Conservation (phyloP, 768 basidiomycete genomes). For the Tulasnella sp. region DNA sequence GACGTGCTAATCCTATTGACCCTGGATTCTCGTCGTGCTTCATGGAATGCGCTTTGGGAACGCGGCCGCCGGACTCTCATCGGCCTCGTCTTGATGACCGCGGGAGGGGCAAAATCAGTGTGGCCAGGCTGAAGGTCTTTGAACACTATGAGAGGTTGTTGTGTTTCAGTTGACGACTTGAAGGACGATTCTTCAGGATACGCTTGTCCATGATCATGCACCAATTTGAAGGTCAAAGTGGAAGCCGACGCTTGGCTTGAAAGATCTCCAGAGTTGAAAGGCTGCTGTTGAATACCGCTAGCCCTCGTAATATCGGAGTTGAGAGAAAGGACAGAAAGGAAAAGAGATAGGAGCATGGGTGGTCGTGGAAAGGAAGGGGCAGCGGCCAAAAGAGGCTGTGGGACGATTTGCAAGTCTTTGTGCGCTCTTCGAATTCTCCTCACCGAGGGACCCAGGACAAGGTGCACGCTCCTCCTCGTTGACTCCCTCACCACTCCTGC, state of each 20-base stretch:
- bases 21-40: conserved; percentile 6
- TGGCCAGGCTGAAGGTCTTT: not conserved
- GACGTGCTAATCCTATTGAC: not conserved
- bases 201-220: not conserved
- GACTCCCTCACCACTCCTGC: too few relatives aligned
- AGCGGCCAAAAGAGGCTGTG: not conserved
- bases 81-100: not conserved
- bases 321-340: conserved; percentile 1
- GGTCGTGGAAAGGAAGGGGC: not conserved
- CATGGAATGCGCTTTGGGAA: conserved; percentile 18
- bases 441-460: too few relatives aligned
- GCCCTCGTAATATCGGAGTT: not conserved
- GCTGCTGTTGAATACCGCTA: not conserved
- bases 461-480: too few relatives aligned
- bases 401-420: not conserved
- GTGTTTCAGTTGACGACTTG: not conserved
- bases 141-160: conserved; percentile 3
- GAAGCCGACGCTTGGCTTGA: not conserved
- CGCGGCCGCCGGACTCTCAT: conserved; percentile 14
- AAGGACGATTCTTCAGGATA: not conserved
- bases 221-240: not conserved
- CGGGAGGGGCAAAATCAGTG: not conserved
- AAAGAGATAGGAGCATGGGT: conserved; percentile 5
- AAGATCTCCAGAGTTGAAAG: not conserved
- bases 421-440: too few relatives aligned